Conservation (phyloP, 2,329 filamentous ascomycete species). For the Epichloe sylvatica region DNA sequence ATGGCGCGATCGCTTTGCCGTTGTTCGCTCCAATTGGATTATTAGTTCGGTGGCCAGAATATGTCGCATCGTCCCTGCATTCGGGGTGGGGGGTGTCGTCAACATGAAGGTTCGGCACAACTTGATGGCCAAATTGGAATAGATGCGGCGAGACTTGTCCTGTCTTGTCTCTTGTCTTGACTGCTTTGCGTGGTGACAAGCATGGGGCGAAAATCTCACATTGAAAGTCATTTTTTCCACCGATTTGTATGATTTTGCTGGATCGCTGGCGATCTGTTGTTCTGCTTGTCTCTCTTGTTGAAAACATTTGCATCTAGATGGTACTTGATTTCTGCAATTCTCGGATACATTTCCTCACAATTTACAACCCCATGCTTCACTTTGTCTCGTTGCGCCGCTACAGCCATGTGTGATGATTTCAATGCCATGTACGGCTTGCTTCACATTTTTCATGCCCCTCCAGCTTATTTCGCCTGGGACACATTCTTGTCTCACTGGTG, state of each 20-base stretch:
- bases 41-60: slow-evolving; percentile 63
- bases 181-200: not conserved
- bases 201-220: not conserved
- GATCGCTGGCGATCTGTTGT: not conserved
- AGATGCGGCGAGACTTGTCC: not conserved
- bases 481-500: not conserved
- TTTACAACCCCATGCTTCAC: too few relatives aligned
- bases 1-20: slow-evolving; percentile 46
- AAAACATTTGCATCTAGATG: not conserved
- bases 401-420: too few relatives aligned
- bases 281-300: not conserved
- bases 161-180: not conserved
- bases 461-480: not conserved
- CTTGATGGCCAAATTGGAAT: slow-evolving; percentile 50
- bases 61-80: slow-evolving; percentile 75
- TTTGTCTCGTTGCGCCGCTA: too few relatives aligned
- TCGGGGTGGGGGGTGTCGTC: slow-evolving; percentile 76
- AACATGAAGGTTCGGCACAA: slow-evolving; percentile 56
- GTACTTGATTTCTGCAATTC: not conserved
- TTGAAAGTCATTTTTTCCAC: not conserved
- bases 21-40: slow-evolving; percentile 62
- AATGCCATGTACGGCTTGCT: not conserved
- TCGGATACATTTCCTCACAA: too few relatives aligned
- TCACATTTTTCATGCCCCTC: not conserved
- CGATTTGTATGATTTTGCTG: not conserved